These are phyloP conservation scores for Coccomyxa sp. DNA, from an alignment of 139 green algal species.

Conservation along the genomic window DNA sequence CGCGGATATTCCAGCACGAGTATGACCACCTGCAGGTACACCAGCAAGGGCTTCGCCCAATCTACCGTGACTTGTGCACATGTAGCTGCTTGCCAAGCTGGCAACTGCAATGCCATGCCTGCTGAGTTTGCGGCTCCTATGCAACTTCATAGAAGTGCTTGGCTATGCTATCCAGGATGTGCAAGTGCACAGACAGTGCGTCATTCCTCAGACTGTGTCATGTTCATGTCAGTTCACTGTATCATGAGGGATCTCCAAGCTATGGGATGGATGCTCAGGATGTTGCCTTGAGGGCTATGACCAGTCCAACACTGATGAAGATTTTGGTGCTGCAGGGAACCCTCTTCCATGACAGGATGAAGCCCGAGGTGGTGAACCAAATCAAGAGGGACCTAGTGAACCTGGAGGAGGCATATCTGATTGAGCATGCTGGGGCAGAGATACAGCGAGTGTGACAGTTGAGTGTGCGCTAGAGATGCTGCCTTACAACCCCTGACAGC, in stretches of 20 bases:
- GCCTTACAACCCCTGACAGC: too few relatives aligned
- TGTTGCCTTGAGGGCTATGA: too few relatives aligned
- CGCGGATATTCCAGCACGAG: constrained; percentile 98
- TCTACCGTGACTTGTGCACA: not conserved
- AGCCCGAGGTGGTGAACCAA: constrained; percentile 36
- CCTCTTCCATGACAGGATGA: constrained; percentile 84
- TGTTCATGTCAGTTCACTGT: too few relatives aligned
- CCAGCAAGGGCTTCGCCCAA: too few relatives aligned
- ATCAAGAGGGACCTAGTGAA: constrained; percentile 46
- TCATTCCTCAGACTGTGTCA: too few relatives aligned
- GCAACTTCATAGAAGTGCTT: too few relatives aligned
- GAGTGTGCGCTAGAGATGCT: not conserved
- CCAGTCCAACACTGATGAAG: too few relatives aligned
- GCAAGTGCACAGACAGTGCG: too few relatives aligned
- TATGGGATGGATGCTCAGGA: too few relatives aligned
- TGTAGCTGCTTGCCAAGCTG: not conserved
- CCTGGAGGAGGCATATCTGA: constrained; percentile 66
- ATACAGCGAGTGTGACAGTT: constrained; percentile 34
- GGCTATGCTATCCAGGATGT: too few relatives aligned
- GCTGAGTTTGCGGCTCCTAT: too few relatives aligned
- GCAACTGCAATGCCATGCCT: not conserved
- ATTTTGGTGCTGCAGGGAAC: constrained; percentile 41
- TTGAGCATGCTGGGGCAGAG: constrained; percentile 47
- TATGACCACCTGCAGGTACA: constrained; percentile 96
- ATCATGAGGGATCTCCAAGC: too few relatives aligned